These are phyloP conservation scores for Salvia hispanica DNA, from an alignment of 257 asterid genomes.

Conservation along the genomic window DNA sequence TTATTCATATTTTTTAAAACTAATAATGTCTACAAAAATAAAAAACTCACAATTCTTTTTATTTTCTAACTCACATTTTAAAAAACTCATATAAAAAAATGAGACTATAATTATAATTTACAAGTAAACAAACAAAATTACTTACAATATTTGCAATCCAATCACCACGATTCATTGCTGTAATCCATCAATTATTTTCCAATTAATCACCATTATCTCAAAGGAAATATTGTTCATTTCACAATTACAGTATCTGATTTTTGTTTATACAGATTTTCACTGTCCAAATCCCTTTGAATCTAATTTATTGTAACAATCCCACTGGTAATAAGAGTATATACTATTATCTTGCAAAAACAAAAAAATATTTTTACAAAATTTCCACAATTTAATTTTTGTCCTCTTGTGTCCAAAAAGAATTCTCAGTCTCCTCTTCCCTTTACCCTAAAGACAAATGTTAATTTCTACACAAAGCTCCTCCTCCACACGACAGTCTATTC, in stretches of 20 bases:
- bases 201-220: constrained; percentile 33
- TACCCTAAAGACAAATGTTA: constrained; percentile 32
- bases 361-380: neutral
- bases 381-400: constrained; percentile 17
- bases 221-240: constrained; percentile 23
- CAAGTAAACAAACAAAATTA: neutral
- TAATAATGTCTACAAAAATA: too few relatives aligned
- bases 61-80: too few relatives aligned
- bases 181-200: constrained; percentile 33
- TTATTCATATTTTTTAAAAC: too few relatives aligned
- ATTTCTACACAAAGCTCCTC: constrained; percentile 53
- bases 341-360: neutral
- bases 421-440: constrained; percentile 37
- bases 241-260: neutral
- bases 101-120: neutral
- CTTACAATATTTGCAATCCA: constrained; percentile 1
- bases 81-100: too few relatives aligned
- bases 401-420: constrained; percentile 27
- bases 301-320: constrained; percentile 3
- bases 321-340: neutral
- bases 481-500: constrained; percentile 44
- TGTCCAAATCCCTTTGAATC: neutral
- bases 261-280: neutral
- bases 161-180: constrained; percentile 19
- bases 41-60: too few relatives aligned